Evolutionary conservation across 345 rosid species (phyloP).

Genomic region (Cardamine occulta): DNA sequence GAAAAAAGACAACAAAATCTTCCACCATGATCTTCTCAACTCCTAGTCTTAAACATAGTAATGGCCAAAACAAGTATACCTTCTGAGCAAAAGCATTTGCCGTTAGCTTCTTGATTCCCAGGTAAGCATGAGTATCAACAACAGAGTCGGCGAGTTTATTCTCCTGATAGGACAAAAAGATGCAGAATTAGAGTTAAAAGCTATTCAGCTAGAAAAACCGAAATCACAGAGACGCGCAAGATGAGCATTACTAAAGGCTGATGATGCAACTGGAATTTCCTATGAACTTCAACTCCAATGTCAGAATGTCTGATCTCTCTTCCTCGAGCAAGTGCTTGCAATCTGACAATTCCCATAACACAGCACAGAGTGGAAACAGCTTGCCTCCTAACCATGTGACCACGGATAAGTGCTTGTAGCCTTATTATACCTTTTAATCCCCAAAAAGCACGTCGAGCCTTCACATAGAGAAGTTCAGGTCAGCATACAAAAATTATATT

Average conservation of each 20-base stretch:
- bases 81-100: conserved; percentile 63
- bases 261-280: conserved; percentile 32
- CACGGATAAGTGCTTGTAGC: conserved; percentile 55
- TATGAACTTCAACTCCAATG: conserved; percentile 40
- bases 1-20: conserved; percentile 34
- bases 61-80: conserved; percentile 51
- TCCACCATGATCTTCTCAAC: conserved; percentile 26
- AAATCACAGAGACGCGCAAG: neutral
- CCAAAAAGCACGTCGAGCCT: conserved; percentile 45
- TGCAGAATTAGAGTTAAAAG: conserved; percentile 8
- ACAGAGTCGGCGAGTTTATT: conserved; percentile 45
- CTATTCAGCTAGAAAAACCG: neutral
- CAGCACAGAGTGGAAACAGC: conserved; percentile 44
- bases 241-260: conserved; percentile 53
- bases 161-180: conserved; percentile 45
- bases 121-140: conserved; percentile 44
- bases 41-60: neutral
- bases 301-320: conserved; percentile 31
- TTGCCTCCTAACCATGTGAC: conserved; percentile 54
- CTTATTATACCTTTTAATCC: conserved; percentile 51
- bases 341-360: conserved; percentile 44
- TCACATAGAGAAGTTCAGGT: conserved; percentile 1
- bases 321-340: conserved; percentile 48
- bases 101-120: conserved; percentile 55
- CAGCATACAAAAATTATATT: neutral